Percentiles rank a stretch among this genome's conserved stretches.
phyloP scores from a whole-genome alignment of 2,329 filamentous ascomycete genomes.

The Alternaria infectoria region DNA sequence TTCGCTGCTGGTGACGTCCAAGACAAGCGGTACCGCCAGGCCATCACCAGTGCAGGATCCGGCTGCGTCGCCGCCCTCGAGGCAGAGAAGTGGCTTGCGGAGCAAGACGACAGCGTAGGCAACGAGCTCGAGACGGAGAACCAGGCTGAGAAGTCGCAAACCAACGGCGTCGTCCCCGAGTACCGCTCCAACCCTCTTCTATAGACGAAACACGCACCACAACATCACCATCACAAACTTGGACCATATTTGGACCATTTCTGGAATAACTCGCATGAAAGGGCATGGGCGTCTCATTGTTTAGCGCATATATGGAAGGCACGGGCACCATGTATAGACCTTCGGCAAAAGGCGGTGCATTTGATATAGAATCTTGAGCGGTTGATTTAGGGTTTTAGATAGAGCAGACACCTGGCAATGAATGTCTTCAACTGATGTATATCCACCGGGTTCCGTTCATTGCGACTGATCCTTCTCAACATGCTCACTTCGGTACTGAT shows the following conservation, averaged over 20 bases:
- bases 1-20: constrained; percentile 98
- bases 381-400: constrained; percentile 15
- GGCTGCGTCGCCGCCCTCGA: constrained; percentile 96
- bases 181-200: constrained; percentile 70
- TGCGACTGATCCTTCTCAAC: background rate
- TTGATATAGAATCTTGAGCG: constrained; percentile 30
- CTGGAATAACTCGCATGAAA: constrained; percentile 14
- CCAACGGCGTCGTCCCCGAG: constrained; percentile 63
- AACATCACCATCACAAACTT: background rate
- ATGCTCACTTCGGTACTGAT: background rate
- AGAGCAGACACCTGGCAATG: constrained; percentile 8
- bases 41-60: constrained; percentile 93
- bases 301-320: constrained; percentile 6
- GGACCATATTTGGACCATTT: constrained; percentile 5
- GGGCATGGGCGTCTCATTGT: constrained; percentile 19
- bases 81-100: constrained; percentile 89
- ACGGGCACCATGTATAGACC: constrained; percentile 21
- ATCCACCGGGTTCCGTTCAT: background rate
- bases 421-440: constrained; percentile 1
- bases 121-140: constrained; percentile 57
- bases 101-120: constrained; percentile 66
- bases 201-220: constrained; percentile 39
- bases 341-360: constrained; percentile 10
- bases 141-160: constrained; percentile 57
- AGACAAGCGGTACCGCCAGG: constrained; percentile 97